Conservation (phyloP, 257 asterid species). For the Agastache rugosa region DNA sequence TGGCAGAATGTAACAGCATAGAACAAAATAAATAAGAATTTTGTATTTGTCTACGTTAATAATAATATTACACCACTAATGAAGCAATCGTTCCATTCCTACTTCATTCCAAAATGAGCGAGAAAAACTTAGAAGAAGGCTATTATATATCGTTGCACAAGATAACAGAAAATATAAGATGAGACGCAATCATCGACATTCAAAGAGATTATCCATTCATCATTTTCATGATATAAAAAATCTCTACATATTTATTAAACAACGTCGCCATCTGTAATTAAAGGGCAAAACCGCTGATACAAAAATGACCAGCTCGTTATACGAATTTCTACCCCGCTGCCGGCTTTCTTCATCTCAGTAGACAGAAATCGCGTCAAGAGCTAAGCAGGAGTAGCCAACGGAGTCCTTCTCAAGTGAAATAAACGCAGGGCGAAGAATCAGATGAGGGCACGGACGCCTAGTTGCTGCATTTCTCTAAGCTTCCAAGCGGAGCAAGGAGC, state of each 20-base stretch:
- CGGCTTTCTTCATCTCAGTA: neutral
- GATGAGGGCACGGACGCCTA: conserved; percentile 85
- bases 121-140: no score
- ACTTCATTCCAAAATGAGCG: no score
- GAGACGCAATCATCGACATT: neutral
- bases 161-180: neutral
- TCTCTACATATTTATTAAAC: conserved; percentile 28
- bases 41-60: no score
- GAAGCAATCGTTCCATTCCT: no score
- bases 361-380: conserved; percentile 27
- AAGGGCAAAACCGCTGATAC: conserved; percentile 21
- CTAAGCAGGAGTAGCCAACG: conserved; percentile 16
- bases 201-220: conserved; percentile 14
- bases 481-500: conserved; percentile 80
- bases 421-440: conserved; percentile 32
- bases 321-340: neutral
- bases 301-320: neutral
- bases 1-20: no score
- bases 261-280: neutral
- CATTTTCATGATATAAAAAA: neutral
- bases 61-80: no score
- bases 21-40: no score
- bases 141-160: neutral
- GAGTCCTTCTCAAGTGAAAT: conserved; percentile 12
- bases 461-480: conserved; percentile 94